These are phyloP conservation scores for Geranomyces michiganensis DNA, from an alignment of 192 early-diverging fungal genomes.

Conservation along the genomic window DNA sequence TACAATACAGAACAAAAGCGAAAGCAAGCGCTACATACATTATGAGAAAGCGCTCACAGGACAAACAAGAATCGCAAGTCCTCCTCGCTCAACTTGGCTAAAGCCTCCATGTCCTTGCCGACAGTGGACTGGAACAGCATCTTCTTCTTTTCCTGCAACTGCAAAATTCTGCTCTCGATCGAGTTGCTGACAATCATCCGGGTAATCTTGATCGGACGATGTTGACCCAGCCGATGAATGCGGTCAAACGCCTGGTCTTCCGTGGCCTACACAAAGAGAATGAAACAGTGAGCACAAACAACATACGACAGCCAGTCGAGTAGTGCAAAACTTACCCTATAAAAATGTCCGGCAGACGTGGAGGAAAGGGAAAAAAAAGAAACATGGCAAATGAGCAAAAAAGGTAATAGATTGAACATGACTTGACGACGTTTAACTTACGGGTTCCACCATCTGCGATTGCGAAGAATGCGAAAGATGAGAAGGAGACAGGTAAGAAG, in stretches of 20 bases:
- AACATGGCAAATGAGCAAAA: too few species aligned
- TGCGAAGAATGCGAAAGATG: too few species aligned
- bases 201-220: conserved; percentile 86
- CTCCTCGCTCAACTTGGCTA: conserved; percentile 72
- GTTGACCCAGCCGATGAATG: conserved; percentile 90
- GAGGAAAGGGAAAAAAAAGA: conserved; percentile 11
- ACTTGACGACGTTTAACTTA: conserved; percentile 34
- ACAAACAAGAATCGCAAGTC: conserved; percentile 87
- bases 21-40: too few species aligned
- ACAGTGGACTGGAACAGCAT: conserved; percentile 86
- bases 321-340: not conserved
- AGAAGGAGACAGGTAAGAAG: too few species aligned
- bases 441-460: conserved; percentile 64
- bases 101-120: conserved; percentile 76
- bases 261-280: too few species aligned
- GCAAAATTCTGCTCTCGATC: conserved; percentile 86
- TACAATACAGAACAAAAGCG: too few species aligned
- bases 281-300: not conserved
- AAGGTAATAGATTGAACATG: too few species aligned
- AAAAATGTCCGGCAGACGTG: not conserved
- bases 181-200: conserved; percentile 90
- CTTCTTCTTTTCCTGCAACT: conserved; percentile 93
- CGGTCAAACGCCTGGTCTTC: conserved; percentile 90
- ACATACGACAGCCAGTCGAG: too few species aligned
- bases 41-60: too few species aligned